Base-by-base conservation (phyloP, 768 basidiomycete species). In the Termitomyces sp. region DNA sequence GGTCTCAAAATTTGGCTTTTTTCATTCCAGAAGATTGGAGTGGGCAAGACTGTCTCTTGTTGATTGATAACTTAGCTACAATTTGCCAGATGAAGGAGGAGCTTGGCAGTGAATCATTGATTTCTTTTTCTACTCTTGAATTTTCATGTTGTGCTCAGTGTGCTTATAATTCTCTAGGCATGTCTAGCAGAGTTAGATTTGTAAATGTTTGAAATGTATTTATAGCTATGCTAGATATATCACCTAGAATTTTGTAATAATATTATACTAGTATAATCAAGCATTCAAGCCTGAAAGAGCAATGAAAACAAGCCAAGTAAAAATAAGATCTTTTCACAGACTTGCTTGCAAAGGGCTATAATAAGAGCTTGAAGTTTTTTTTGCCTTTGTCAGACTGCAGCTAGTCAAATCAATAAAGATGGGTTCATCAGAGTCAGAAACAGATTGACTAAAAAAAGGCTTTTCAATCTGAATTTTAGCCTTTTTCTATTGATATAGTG, bases 1-100 rank as follows among this genome's bases (percentile, higher is more conserved):
- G 65, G 59, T 73, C 74, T 18, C 67, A 66, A 4, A 71, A 75
- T 60, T 63, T 65, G 3, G 70, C 70, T 0, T 71, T 69, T 56
- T 34, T 24, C 0, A 41, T 71, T n/a, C 64, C 47, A 12, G 44
- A 67, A 2, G 46, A 46, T 0, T 75, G 66, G 65, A 69, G 69
- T 3, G 68, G 68, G 0, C 22, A 50, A 5, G 64, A 74, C 51
- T 71, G 65, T 46, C 64, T 78, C 5, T 60, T 63, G 13, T 59
- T 58, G 0, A 61, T 71, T 7, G 64, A 69, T 48, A 22, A 39
- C 16, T 20, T 63, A 2, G 55, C 43, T 10, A 50, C 69, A 24
- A 58, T 76, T 16, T 54, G 46, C 1, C 56, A 63, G 43, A 59
- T 76, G 43, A 75, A 70, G 61, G 63, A 64, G 7, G 64, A 56